Conservation (phyloP, 441 rosid species). For the Geranium incanum region DNA sequence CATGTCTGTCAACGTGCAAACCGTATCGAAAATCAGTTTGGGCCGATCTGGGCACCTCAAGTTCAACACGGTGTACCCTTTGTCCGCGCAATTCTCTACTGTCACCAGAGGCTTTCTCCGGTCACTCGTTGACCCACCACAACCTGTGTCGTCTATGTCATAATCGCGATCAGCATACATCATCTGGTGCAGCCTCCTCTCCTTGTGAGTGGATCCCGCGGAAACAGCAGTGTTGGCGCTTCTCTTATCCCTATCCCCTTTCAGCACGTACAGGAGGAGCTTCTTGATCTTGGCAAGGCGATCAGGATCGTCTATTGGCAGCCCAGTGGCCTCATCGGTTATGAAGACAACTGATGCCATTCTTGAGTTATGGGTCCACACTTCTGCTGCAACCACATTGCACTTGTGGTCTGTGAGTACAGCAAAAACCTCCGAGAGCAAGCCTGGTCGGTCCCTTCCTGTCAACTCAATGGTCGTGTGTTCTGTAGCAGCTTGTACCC, state of each 20-base stretch:
- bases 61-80: constrained; percentile 72
- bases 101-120: constrained; percentile 42
- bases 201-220: constrained; percentile 61
- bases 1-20: constrained; percentile 81
- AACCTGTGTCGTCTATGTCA: constrained; percentile 33
- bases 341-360: constrained; percentile 80
- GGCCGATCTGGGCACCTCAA: constrained; percentile 68
- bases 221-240: constrained; percentile 66
- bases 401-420: constrained; percentile 66
- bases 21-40: constrained; percentile 65
- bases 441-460: constrained; percentile 74
- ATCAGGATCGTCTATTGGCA: constrained; percentile 47
- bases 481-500: constrained; percentile 44
- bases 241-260: constrained; percentile 54
- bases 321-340: constrained; percentile 46
- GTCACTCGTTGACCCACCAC: constrained; percentile 37
- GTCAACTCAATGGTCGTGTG: constrained; percentile 68
- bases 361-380: constrained; percentile 86
- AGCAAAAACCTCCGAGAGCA: constrained; percentile 74
- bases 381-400: constrained; percentile 69
- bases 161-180: constrained; percentile 86
- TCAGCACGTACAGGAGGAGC: constrained; percentile 57
- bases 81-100: constrained; percentile 51
- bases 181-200: constrained; percentile 76
- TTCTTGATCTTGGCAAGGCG: constrained; percentile 50